Evolutionary conservation across 345 rosid species (phyloP), one percentile per base, ranked within the genome.

Genomic region (Citrus cavaleriei): DNA sequence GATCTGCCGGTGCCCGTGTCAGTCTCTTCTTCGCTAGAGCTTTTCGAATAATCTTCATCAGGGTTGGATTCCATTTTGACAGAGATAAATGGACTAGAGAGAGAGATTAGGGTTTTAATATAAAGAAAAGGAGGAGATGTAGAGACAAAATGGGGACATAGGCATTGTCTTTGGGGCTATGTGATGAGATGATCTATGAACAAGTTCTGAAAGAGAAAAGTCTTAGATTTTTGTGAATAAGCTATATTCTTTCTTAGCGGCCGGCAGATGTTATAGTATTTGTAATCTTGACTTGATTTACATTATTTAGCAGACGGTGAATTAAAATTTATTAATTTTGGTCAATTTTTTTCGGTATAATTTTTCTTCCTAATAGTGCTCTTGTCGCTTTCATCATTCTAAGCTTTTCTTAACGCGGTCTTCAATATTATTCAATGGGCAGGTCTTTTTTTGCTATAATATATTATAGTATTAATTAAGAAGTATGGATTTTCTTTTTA

Each of bases 1-100:
- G 89, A 85, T 74, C 92, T 64, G 68, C 87, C 87, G 0, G 81
- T 71, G 73, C 84, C 90, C 34, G 42, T 58, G 9, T 78, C 83
- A 16, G 6, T 84, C 87, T 63, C 62, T 66, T 16, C 67, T 63
- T 38, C 76, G 82, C 70, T 78, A 81, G 87, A 82, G 76, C 82
- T 78, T 72, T 86, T 86, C 19, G 84, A 80, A 61, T 78, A 82
- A 61, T 78, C 84, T 1, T 84, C 82, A 3, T 66, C 70, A 28
- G 66, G 75, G 80, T 81, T 80, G 77, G 84, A 58, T 77, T 84
- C 87, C 89, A 86, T 86, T 40, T 57, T 42, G 73, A 71, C 21
- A 78, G 38, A 58, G 32, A 13, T 10, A 30, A 70, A 65, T 49
- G 27, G 62, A 68, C 55, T 37, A 73, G 70, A 34, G 60, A 30